Percentiles rank a stretch among this genome's conserved stretches.
These are phyloP conservation scores for Kickxella alabastrina DNA, from an alignment of 192 early-diverging fungal genomes.

Conservation along the genomic window DNA sequence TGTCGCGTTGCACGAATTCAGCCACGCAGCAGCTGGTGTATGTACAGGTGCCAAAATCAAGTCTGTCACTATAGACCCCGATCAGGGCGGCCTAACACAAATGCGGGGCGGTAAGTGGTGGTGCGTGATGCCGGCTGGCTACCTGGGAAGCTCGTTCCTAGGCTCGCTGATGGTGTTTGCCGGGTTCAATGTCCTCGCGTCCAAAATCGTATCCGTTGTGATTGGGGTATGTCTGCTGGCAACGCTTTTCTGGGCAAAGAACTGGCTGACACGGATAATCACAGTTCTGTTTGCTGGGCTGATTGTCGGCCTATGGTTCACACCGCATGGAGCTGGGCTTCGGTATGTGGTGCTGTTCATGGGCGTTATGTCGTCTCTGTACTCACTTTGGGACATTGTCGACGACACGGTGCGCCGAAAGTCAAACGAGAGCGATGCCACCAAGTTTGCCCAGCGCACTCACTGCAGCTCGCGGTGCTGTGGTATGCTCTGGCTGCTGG, in stretches of 20 bases:
- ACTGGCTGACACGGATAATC: slow-evolving; percentile 80
- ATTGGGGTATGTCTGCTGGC: slow-evolving; percentile 78
- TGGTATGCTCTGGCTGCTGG: slow-evolving; percentile 88
- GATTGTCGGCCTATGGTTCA: slow-evolving; percentile 81
- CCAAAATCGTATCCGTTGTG: slow-evolving; percentile 82
- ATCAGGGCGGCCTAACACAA: slow-evolving; percentile 84
- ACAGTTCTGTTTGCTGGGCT: slow-evolving; percentile 80
- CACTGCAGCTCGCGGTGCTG: slow-evolving; percentile 80
- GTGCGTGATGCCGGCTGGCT: slow-evolving; percentile 83
- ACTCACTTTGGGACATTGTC: slow-evolving; percentile 93
- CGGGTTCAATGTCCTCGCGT: slow-evolving; percentile 83
- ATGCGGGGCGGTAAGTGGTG: slow-evolving; percentile 82
- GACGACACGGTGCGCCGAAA: slow-evolving; percentile 88
- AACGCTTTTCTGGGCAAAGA: slow-evolving; percentile 83
- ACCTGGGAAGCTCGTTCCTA: slow-evolving; percentile 82
- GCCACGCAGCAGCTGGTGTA: slow-evolving; percentile 82
- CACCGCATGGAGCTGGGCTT: slow-evolving; percentile 66
- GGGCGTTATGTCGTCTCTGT: slow-evolving; percentile 91
- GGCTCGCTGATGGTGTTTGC: slow-evolving; percentile 92
- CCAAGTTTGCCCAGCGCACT: slow-evolving; percentile 71
- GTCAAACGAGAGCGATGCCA: slow-evolving; percentile 93
- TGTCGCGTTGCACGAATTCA: slow-evolving; percentile 93
- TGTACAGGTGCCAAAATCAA: slow-evolving; percentile 87
- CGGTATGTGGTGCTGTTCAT: slow-evolving; percentile 92
- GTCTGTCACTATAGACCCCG: slow-evolving; percentile 85